Evolutionary conservation across 1,139 yeast species (phyloP).

Genomic region (Candida sanyaensis): DNA sequence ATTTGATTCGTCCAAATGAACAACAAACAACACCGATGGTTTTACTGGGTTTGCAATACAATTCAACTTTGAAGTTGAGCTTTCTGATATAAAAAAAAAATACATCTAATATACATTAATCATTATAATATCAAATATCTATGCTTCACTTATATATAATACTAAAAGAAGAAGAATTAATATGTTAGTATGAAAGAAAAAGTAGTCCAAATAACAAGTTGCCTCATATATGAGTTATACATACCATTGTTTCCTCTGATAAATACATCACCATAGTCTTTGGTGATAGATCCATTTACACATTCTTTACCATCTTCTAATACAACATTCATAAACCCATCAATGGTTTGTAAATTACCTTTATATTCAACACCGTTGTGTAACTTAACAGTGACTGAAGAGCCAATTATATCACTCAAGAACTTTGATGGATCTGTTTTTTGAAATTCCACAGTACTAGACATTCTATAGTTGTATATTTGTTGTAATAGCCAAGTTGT

Average conservation of each 20-base stretch:
- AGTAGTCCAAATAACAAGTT: no score
- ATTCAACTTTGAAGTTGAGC: no score
- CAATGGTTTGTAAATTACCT: constrained; percentile 82
- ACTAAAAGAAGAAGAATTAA: constrained; percentile 24
- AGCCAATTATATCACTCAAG: constrained; percentile 76
- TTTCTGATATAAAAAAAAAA: no score
- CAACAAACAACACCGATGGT: not conserved
- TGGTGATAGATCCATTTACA: constrained; percentile 56
- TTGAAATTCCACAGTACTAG: constrained; percentile 11
- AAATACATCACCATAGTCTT: constrained; percentile 80
- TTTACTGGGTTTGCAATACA: not conserved
- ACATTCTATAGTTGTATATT: constrained; percentile 3
- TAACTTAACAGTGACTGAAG: constrained; percentile 78
- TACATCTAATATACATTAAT: constrained; percentile 8
- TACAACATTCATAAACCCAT: constrained; percentile 96
- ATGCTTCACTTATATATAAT: constrained; percentile 49
- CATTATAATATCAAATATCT: constrained; percentile 5
- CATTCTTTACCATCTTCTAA: constrained; percentile 74
- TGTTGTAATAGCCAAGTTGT: no score
- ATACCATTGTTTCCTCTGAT: constrained; percentile 92
- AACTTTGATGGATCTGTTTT: constrained; percentile 73
- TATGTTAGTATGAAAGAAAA: not conserved
- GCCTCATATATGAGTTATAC: constrained; percentile 23
- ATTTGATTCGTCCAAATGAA: constrained; percentile 17
- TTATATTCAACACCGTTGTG: constrained; percentile 83